Evolutionary conservation across 2,329 filamentous ascomycete species (phyloP).

Genomic region (Elsinoe perseae): DNA sequence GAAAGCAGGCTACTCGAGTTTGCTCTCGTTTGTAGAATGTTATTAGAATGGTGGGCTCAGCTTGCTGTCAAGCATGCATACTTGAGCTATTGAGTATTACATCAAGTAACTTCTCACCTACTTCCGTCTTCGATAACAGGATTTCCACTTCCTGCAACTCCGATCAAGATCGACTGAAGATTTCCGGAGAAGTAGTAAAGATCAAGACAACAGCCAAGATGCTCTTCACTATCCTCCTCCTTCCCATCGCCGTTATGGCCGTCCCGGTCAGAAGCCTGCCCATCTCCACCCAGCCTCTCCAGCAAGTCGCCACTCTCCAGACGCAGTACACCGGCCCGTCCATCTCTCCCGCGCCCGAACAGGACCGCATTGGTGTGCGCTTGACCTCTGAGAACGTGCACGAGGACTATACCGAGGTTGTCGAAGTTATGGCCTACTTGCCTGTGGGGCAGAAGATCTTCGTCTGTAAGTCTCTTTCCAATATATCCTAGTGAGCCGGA

Average conservation of each 20-base stretch:
- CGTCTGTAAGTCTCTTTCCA: not conserved
- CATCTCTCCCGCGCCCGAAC: conserved; percentile 3
- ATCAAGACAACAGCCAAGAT: not conserved
- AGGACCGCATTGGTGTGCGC: conserved; percentile 9
- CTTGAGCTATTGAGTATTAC: not conserved
- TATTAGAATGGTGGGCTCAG: conserved; percentile 1
- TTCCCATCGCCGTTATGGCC: conserved; percentile 4
- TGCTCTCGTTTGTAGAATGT: not conserved
- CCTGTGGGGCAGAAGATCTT: conserved; percentile 2
- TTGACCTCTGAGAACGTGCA: not conserved
- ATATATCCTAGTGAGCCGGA: not conserved
- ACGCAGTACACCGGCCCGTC: conserved; percentile 4
- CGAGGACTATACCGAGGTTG: not conserved
- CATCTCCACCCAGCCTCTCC: not conserved
- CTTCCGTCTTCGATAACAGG: not conserved
- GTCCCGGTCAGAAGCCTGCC: conserved; percentile 5
- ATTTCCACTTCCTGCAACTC: not conserved
- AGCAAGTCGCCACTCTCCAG: conserved; percentile 10
- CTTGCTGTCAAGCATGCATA: not conserved
- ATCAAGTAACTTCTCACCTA: not conserved
- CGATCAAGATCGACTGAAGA: not conserved
- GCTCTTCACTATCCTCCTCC: not conserved
- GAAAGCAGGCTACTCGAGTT: not conserved
- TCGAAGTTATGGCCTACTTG: conserved; percentile 5
- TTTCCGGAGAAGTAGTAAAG: not conserved